Percentiles rank a stretch among this genome's conserved stretches.
Conservation (phyloP, 306 rosid genomes). For the Ziziphus jujuba region DNA sequence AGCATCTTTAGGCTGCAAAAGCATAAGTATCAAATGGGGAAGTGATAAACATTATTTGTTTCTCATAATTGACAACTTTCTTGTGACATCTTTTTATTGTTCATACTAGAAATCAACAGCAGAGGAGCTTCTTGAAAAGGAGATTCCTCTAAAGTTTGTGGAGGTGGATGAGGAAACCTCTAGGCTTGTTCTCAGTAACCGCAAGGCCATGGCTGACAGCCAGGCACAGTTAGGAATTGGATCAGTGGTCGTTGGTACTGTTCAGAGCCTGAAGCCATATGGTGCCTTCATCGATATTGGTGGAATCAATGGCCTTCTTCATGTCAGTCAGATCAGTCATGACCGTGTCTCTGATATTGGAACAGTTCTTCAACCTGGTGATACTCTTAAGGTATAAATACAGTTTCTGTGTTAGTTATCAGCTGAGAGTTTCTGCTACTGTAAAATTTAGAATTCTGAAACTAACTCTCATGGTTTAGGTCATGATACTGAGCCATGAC, state of each 20-base stretch:
- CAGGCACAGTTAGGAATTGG: slow-evolving; percentile 98
- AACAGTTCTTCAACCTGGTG: slow-evolving; percentile 94
- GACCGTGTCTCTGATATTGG: slow-evolving; percentile 87
- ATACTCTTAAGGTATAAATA: slow-evolving; percentile 72
- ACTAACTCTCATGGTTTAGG: slow-evolving; percentile 50
- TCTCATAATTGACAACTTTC: no score
- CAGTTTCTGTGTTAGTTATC: slow-evolving; percentile 14
- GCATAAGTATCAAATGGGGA: not conserved
- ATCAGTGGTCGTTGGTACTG: slow-evolving; percentile 87
- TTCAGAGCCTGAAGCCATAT: slow-evolving; percentile 91
- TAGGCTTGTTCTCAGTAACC: slow-evolving; percentile 91
- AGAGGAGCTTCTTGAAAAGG: slow-evolving; percentile 84
- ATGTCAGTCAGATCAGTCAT: slow-evolving; percentile 98
- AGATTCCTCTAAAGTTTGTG: slow-evolving; percentile 90
- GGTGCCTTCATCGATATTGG: slow-evolving; percentile 98
- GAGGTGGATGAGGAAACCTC: slow-evolving; percentile 95
- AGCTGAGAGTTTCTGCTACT: slow-evolving; percentile 14
- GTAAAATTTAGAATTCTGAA: slow-evolving; percentile 10
- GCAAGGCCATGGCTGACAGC: slow-evolving; percentile 93
- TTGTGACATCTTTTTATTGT: slow-evolving; percentile 5
- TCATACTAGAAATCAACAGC: slow-evolving; percentile 62
- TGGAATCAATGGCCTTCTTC: slow-evolving; percentile 97
- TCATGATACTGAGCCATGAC: slow-evolving; percentile 95
- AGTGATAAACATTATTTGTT: no score
- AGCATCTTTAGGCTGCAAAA: not conserved